These are phyloP conservation scores for Cyclostephanos invisitatus DNA, from an alignment of 108 stramenopile species.

Conservation along the genomic window DNA sequence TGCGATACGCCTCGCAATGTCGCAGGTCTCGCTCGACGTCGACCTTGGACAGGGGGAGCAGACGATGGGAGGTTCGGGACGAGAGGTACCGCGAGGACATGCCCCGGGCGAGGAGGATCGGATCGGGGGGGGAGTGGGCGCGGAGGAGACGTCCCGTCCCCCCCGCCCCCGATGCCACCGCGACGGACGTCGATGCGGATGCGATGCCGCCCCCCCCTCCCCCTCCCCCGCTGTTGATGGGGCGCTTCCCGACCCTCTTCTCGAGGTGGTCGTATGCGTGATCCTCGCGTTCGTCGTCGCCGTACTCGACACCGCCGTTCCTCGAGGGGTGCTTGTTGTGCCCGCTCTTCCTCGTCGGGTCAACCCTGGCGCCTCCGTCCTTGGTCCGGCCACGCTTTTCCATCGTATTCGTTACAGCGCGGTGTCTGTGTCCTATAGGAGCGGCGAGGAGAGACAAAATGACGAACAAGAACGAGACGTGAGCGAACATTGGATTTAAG, in stretches of 20 bases:
- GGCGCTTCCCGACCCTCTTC: background rate
- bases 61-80: slow-evolving; percentile 40
- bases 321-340: background rate
- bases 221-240: background rate
- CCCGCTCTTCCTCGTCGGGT: background rate
- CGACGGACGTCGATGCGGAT: background rate
- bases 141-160: too few relatives aligned
- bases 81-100: slow-evolving; percentile 72
- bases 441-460: too few relatives aligned
- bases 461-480: too few relatives aligned
- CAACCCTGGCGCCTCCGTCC: background rate
- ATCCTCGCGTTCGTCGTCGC: background rate
- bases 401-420: background rate
- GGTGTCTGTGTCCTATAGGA: too few relatives aligned
- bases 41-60: slow-evolving; percentile 51
- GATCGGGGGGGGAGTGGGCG: slow-evolving; percentile 17
- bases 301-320: background rate
- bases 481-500: too few relatives aligned
- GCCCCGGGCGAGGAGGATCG: slow-evolving; percentile 69
- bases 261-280: background rate
- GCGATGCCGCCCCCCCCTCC: background rate
- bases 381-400: background rate
- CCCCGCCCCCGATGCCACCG: background rate
- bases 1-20: slow-evolving; percentile 81
- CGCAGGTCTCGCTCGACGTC: slow-evolving; percentile 81